Evolutionary conservation across 1,284 basidiomycete genomes (phyloP).

Genomic region (Rhodotorula sp.): DNA sequence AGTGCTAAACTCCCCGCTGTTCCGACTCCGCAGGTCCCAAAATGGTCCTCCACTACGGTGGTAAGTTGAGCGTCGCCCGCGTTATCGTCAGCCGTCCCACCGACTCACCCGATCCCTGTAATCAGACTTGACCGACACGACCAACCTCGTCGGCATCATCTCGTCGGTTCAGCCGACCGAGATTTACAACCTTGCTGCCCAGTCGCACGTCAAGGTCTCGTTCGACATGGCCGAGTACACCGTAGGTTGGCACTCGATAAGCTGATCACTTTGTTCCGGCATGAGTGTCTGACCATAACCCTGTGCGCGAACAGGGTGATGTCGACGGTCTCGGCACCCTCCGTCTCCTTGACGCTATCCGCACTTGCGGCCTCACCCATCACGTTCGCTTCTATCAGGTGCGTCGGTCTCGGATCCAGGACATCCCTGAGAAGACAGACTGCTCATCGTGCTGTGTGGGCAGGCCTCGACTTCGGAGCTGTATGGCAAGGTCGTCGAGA

Average conservation of each 20-base stretch:
- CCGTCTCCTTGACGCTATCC: conserved; percentile 84
- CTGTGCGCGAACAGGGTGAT: conserved; percentile 58
- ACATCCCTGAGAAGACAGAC: too few species aligned
- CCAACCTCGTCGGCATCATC: conserved; percentile 89
- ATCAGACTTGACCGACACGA: conserved; percentile 69
- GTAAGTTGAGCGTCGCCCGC: conserved; percentile 5
- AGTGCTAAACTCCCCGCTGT: background rate
- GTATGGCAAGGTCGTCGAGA: conserved; percentile 87
- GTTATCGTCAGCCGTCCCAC: too few species aligned
- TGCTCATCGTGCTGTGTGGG: background rate
- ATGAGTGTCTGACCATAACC: background rate
- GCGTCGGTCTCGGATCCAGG: background rate
- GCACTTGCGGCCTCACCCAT: conserved; percentile 82
- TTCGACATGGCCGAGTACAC: conserved; percentile 98
- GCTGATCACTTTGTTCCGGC: background rate
- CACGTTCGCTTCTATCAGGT: conserved; percentile 74
- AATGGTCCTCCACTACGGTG: conserved; percentile 86
- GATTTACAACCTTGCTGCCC: conserved; percentile 93
- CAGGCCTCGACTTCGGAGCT: conserved; percentile 91
- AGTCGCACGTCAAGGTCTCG: conserved; percentile 93
- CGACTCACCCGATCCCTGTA: background rate
- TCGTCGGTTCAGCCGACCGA: conserved; percentile 83
- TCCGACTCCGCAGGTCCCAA: conserved; percentile 51
- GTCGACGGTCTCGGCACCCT: conserved; percentile 88
- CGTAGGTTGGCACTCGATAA: conserved; percentile 32